A percentile compares a stretch with the other conserved stretches of the same genome.
These are phyloP conservation scores for Bolboschoenoplectus hybrid DNA, from an alignment of 202 grass and related monocot genomes.

Conservation along the genomic window DNA sequence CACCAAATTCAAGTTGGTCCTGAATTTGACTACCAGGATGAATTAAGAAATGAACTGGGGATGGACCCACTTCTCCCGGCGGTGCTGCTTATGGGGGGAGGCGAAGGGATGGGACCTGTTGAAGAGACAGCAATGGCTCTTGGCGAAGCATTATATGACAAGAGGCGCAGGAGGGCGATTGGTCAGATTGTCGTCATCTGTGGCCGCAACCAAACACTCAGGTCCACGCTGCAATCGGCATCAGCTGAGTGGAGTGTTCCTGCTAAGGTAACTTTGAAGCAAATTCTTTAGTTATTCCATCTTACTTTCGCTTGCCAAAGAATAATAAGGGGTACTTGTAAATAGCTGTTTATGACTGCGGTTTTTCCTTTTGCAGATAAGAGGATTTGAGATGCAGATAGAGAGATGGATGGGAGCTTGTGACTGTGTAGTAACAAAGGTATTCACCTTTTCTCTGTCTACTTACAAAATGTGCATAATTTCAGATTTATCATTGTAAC, in stretches of 20 bases:
- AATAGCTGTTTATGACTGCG: neutral
- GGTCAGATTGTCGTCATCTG: slow-evolving; percentile 78
- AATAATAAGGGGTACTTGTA: neutral
- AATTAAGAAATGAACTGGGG: slow-evolving; percentile 63
- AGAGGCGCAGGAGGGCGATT: slow-evolving; percentile 33
- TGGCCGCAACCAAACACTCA: slow-evolving; percentile 63
- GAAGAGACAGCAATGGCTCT: slow-evolving; percentile 68
- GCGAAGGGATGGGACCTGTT: slow-evolving; percentile 87
- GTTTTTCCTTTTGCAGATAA: slow-evolving; percentile 49
- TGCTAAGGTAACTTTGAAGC: slow-evolving; percentile 59
- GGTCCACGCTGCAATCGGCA: slow-evolving; percentile 43
- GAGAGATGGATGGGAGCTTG: slow-evolving; percentile 88
- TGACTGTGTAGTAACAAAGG: slow-evolving; percentile 90
- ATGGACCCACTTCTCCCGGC: slow-evolving; percentile 65
- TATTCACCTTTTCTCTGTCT: slow-evolving; percentile 7
- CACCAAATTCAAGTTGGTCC: neutral
- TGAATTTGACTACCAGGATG: slow-evolving; percentile 46
- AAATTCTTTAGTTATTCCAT: slow-evolving; percentile 11
- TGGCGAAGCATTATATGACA: slow-evolving; percentile 59
- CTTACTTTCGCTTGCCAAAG: neutral
- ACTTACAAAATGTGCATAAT: neutral
- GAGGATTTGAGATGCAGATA: slow-evolving; percentile 78
- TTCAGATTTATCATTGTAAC: neutral
- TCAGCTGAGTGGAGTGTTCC: slow-evolving; percentile 62
- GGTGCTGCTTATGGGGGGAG: slow-evolving; percentile 79